Conservation (phyloP, 2,329 filamentous ascomycete species). For the Aciculosporium take region DNA sequence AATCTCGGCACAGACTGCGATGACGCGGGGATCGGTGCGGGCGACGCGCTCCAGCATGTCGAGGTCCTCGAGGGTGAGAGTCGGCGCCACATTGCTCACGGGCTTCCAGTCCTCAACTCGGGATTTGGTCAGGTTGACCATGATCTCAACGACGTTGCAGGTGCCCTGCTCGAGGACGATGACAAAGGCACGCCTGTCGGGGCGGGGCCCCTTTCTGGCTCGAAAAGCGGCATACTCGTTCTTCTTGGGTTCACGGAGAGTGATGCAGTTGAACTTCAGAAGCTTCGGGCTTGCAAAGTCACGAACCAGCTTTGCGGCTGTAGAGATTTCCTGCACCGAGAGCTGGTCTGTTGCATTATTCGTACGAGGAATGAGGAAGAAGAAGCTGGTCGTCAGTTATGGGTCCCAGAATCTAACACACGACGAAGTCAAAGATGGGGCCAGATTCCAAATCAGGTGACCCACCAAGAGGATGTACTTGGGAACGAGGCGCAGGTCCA, state of each 20-base stretch:
- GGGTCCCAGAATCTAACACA: neutral
- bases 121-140: slow-evolving; percentile 32
- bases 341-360: slow-evolving; percentile 29
- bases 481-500: slow-evolving; percentile 15
- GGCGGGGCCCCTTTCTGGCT: slow-evolving; percentile 30
- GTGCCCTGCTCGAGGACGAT: slow-evolving; percentile 30
- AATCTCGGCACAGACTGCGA: slow-evolving; percentile 60
- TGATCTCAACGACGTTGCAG: slow-evolving; percentile 31
- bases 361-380: neutral
- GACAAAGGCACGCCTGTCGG: slow-evolving; percentile 34
- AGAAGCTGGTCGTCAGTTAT: too few species aligned
- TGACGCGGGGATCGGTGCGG: slow-evolving; percentile 56
- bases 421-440: neutral
- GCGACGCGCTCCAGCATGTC: slow-evolving; percentile 58
- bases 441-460: neutral
- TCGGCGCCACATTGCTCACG: slow-evolving; percentile 30
- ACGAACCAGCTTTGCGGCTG: slow-evolving; percentile 34
- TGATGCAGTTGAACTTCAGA: slow-evolving; percentile 47
- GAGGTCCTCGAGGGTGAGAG: slow-evolving; percentile 65
- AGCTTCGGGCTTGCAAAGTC: slow-evolving; percentile 19
- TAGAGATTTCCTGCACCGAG: slow-evolving; percentile 37
- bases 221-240: slow-evolving; percentile 47
- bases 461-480: slow-evolving; percentile 23
- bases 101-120: slow-evolving; percentile 31
- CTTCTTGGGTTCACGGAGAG: slow-evolving; percentile 51